phyloP scores from a whole-genome alignment of 306 rosid genomes.

The Argentina anserina region DNA sequence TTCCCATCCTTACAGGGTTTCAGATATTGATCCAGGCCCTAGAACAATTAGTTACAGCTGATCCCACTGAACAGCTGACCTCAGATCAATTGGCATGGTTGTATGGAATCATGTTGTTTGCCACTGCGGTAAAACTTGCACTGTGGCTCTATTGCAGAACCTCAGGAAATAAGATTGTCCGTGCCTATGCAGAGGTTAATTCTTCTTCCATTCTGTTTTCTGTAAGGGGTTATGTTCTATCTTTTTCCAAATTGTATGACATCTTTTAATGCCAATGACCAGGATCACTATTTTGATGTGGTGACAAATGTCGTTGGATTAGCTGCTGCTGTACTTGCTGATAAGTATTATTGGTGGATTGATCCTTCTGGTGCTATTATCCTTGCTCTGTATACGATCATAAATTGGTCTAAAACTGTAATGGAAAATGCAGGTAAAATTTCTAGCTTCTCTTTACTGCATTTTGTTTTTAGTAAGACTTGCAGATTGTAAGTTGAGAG shows the following conservation, averaged over 20 bases:
- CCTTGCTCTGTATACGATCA: slow-evolving; percentile 81
- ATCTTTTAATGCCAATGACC: slow-evolving; percentile 21
- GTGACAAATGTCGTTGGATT: slow-evolving; percentile 85
- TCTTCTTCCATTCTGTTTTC: background rate
- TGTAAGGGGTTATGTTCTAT: background rate
- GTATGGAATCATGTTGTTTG: slow-evolving; percentile 68
- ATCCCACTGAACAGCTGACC: slow-evolving; percentile 51
- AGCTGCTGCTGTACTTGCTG: slow-evolving; percentile 84
- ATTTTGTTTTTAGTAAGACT: background rate
- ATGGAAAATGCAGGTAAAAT: slow-evolving; percentile 80
- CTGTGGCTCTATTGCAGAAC: slow-evolving; percentile 90
- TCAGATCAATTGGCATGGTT: slow-evolving; percentile 60
- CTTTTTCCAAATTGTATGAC: slow-evolving; percentile 6
- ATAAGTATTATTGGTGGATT: slow-evolving; percentile 82
- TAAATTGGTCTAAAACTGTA: slow-evolving; percentile 91
- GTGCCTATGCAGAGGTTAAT: slow-evolving; percentile 79
- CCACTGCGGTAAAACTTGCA: slow-evolving; percentile 67
- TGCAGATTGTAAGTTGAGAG: background rate
- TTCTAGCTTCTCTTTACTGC: background rate
- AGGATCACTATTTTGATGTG: slow-evolving; percentile 98
- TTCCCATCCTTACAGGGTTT: slow-evolving; percentile 56
- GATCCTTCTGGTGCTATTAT: slow-evolving; percentile 87
- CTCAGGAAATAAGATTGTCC: slow-evolving; percentile 75
- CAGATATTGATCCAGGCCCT: slow-evolving; percentile 76
- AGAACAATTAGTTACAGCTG: slow-evolving; percentile 48